Evolutionary conservation across 2,329 filamentous ascomycete species (phyloP), one percentile per base, ranked within the genome.

Genomic region (Cercospora berteroae): DNA sequence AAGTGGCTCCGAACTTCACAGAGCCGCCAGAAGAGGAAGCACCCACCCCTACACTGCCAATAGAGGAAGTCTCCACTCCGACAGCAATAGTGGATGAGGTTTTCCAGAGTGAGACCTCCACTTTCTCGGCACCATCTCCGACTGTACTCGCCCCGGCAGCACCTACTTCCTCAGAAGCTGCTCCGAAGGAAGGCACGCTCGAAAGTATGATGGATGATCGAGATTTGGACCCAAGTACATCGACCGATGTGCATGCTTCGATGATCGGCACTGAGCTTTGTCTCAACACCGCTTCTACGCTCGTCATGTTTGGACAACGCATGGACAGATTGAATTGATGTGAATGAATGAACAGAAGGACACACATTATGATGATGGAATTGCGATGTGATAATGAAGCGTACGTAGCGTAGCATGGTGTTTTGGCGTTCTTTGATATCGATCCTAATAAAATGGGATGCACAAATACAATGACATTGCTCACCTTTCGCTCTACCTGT

Each of bases 381-480:
- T 39, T 18, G 36, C 29, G 36, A 67, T 52, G 48, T 55, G 29
- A 61, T 31, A 42, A 66, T 27, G 23, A 50, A 63, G 65, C 60
- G 65, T 67, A 64, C 31, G 56, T 64, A 67, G 65, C 57, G 61
- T 64, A 67, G 65, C 65, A 39, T 64, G 65, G 61, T 25, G 65
- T 67, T 61, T 13, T 25, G 65, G 60, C 60, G 65, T 64, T 63
- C 42, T 52, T 55, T 48, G n/a, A 23, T 13, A 23, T 20, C 10
- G 42, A 48, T 48, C 42, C 42, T 23, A 23, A 23, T 23, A 23
- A 23, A 1, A 3, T 4, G 36, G 36, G 36, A 55, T 55, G 23
- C 48, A 27, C 23, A n/a, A n/a, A 7, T 55, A 7, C 5, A 25
- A 27, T 16, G 13, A 16, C 5, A 5, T 55, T n/a, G 12, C 48